Conservation (phyloP, 2,329 filamentous ascomycete species). For the Mycogone perniciosa region DNA sequence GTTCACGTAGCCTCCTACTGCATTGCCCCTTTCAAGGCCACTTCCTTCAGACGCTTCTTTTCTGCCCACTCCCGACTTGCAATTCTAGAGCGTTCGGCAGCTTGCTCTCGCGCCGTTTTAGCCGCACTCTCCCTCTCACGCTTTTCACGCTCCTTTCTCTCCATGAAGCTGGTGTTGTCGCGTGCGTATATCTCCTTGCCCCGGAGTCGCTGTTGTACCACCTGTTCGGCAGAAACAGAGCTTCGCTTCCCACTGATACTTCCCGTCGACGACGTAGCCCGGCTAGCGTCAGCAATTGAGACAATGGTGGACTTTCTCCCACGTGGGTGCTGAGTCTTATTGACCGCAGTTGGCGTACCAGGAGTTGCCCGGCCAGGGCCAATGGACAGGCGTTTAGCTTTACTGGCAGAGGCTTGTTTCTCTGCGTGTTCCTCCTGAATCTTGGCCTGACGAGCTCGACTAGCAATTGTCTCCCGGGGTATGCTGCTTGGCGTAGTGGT, state of each 20-base stretch:
- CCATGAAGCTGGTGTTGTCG: slow-evolving; percentile 39
- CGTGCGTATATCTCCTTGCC: slow-evolving; percentile 49
- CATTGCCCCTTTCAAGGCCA: slow-evolving; percentile 4
- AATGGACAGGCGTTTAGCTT: slow-evolving; percentile 22
- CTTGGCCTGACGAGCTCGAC: slow-evolving; percentile 48
- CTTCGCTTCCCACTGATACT: slow-evolving; percentile 40
- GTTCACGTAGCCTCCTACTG: neutral
- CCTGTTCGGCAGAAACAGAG: slow-evolving; percentile 44
- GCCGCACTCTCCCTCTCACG: slow-evolving; percentile 48
- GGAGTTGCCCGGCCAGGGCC: slow-evolving; percentile 9
- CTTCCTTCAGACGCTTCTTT: slow-evolving; percentile 43
- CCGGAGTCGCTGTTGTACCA: slow-evolving; percentile 44
- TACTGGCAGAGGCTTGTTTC: slow-evolving; percentile 14
- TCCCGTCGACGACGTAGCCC: slow-evolving; percentile 41
- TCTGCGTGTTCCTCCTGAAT: slow-evolving; percentile 23
- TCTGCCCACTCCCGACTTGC: slow-evolving; percentile 58
- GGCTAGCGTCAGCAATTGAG: slow-evolving; percentile 24
- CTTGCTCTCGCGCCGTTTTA: slow-evolving; percentile 50
- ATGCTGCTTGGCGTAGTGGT: slow-evolving; percentile 34
- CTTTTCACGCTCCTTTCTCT: slow-evolving; percentile 47
- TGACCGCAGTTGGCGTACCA: slow-evolving; percentile 2
- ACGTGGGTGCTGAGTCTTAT: slow-evolving; percentile 17
- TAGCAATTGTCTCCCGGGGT: slow-evolving; percentile 53
- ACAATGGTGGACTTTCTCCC: slow-evolving; percentile 22
- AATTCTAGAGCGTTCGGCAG: slow-evolving; percentile 54